phyloP scores from a whole-genome alignment of 2,329 filamentous ascomycete species.

The Myriangium duriaei region DNA sequence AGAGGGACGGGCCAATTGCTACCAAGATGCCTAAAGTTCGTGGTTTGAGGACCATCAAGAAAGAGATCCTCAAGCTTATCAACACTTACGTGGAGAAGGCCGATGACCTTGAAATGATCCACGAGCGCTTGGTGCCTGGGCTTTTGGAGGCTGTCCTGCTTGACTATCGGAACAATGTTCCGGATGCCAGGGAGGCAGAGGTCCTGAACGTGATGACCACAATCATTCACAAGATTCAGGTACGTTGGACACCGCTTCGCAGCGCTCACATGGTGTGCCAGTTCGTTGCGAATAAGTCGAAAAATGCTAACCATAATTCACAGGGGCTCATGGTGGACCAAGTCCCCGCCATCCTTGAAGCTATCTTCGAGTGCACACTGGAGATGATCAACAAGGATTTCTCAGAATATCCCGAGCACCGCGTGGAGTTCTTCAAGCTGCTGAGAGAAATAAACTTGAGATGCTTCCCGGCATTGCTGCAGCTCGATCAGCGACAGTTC shows the following conservation, averaged over 20 bases:
- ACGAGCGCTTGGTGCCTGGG: conserved; percentile 88
- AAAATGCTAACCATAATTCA: conserved; percentile 19
- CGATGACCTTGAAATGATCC: conserved; percentile 87
- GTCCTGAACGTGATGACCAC: conserved; percentile 96
- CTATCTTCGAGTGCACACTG: conserved; percentile 93
- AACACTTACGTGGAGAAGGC: conserved; percentile 98
- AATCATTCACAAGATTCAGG: conserved; percentile 90
- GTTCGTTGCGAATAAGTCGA: neutral
- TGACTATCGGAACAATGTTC: conserved; percentile 94
- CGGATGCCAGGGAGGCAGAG: conserved; percentile 89
- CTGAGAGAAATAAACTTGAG: conserved; percentile 91
- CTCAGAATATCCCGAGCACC: conserved; percentile 95
- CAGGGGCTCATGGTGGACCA: conserved; percentile 96
- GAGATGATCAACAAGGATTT: conserved; percentile 99
- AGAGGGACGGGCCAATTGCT: conserved; percentile 72
- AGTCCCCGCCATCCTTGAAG: conserved; percentile 94
- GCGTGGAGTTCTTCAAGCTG: conserved; percentile 98
- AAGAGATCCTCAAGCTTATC: conserved; percentile 96
- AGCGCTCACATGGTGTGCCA: conserved; percentile 35
- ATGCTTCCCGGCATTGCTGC: conserved; percentile 89
- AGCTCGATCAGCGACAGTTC: conserved; percentile 91
- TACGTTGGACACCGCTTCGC: conserved; percentile 50
- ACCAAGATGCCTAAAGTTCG: conserved; percentile 97
- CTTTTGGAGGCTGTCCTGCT: conserved; percentile 85
- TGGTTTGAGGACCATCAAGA: conserved; percentile 93